These are phyloP conservation scores for Xylariaceae sp. DNA, from an alignment of 2,329 filamentous ascomycete species.

Conservation along the genomic window DNA sequence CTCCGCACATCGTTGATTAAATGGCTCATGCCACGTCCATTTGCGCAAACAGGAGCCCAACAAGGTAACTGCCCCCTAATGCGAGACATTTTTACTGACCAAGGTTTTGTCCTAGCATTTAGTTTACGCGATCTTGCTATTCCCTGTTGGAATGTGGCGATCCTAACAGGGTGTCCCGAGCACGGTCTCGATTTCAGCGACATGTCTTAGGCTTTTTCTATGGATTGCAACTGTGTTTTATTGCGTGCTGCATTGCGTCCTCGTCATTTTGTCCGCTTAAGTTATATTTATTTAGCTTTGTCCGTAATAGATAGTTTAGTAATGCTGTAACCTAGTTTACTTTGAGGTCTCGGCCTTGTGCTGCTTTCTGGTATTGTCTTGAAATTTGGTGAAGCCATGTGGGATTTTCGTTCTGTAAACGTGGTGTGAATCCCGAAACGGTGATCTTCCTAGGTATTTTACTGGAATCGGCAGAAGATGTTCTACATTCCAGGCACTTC, in stretches of 20 bases:
- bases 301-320: not conserved
- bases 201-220: not conserved
- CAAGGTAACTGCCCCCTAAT: conserved; percentile 16
- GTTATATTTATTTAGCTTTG: not conserved
- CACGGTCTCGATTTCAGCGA: not conserved
- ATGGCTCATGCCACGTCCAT: conserved; percentile 2
- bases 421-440: conserved; percentile 4
- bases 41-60: not conserved
- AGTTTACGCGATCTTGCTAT: not conserved
- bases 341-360: not conserved
- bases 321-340: not conserved
- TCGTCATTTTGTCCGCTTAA: no score
- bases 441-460: not conserved
- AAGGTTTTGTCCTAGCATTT: conserved; percentile 10
- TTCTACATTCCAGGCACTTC: conserved; percentile 10
- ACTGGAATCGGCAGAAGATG: conserved; percentile 18
- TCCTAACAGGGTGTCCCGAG: not conserved
- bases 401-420: not conserved
- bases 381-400: not conserved
- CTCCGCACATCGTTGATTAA: not conserved
- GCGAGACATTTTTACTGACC: conserved; percentile 14
- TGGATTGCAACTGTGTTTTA: not conserved
- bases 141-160: conserved; percentile 9
- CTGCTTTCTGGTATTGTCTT: not conserved
- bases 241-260: not conserved